phyloP scores from a whole-genome alignment of 1,139 yeast species.

The Pichia sp. region DNA sequence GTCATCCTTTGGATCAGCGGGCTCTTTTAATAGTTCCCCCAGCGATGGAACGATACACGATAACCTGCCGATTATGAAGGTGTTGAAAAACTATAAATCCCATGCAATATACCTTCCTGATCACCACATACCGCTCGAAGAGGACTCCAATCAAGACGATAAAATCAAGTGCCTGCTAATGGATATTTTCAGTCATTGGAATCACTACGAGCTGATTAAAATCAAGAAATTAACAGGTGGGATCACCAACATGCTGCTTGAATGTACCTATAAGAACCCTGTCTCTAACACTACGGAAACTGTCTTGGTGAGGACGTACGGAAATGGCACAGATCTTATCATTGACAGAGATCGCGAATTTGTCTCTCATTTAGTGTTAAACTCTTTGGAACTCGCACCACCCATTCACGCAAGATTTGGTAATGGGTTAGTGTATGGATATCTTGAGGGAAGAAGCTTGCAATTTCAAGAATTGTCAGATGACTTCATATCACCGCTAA shows the following conservation, averaged over 20 bases:
- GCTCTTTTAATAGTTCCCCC: background rate
- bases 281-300: slow-evolving; percentile 23
- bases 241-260: slow-evolving; percentile 65
- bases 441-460: slow-evolving; percentile 56
- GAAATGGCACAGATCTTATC: slow-evolving; percentile 66
- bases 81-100: slow-evolving; percentile 22
- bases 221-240: slow-evolving; percentile 59
- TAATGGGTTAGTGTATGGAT: slow-evolving; percentile 72
- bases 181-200: slow-evolving; percentile 27
- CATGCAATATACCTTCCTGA: slow-evolving; percentile 28
- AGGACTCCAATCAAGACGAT: slow-evolving; percentile 12
- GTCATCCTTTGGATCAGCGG: slow-evolving; percentile 13
- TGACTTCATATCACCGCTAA: slow-evolving; percentile 43
- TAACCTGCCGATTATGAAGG: slow-evolving; percentile 11
- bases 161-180: slow-evolving; percentile 19
- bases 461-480: slow-evolving; percentile 48
- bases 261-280: slow-evolving; percentile 30
- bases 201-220: slow-evolving; percentile 11
- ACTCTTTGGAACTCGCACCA: slow-evolving; percentile 61
- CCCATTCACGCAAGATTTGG: slow-evolving; percentile 60
- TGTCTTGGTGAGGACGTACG: slow-evolving; percentile 66
- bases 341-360: slow-evolving; percentile 74
- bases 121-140: slow-evolving; percentile 20
- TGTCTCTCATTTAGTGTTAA: slow-evolving; percentile 59
- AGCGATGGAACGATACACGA: slow-evolving; percentile 1